Base-by-base conservation (phyloP, 2,329 filamentous ascomycete species). In the Dactylonectria macrodidyma region DNA sequence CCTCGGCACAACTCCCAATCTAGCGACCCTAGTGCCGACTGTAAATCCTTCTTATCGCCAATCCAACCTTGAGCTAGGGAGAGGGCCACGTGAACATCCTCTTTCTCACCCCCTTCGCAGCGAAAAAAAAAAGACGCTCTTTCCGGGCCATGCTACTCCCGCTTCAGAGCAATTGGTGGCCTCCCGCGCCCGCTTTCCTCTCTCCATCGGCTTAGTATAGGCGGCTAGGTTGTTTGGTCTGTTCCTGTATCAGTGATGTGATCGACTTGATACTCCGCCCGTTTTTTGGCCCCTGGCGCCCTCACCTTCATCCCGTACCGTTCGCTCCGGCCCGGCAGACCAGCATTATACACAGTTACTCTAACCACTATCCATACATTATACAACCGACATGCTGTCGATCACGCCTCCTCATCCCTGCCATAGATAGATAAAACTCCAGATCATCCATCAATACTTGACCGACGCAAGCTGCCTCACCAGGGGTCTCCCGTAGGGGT, bases 1-100 rank as follows among this genome's bases (percentile, higher is more conserved):
- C 26, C 33, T 63, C 26, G 59, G 59, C 46, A 50, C 59, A 46
- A 46, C 59, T 64, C 59, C 65, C 57, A 61, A 62, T 59, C 44
- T 48, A 66, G 54, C 34, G 12, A 44, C 30, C 19, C 58, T 52
- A 62, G 59, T 33, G 52, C 26, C 47, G 44, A 66, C 59, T 66
- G 54, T 62, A 66, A 62, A 62, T 59, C 59, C 59, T 62, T 24
- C 33, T 52, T 62, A 66, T 62, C 63, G 38, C 6, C 22, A 58
- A 51, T 16, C 46, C 54, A 47, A 59, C 22, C 64, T 36, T 30
- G 46, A 48, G 26, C 59, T 62, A 11, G 16, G 16, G 58, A 52
- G 9, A 26, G 19, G 36, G 59, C 48, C 64, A 66, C 64, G 64
- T 62, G 59, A 51, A 26, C 34, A 26, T n/a, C 41, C 41, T 44